These are phyloP conservation scores for Pseudozyma tsukubaensis DNA, from an alignment of 1,284 basidiomycete species.

Conservation along the genomic window DNA sequence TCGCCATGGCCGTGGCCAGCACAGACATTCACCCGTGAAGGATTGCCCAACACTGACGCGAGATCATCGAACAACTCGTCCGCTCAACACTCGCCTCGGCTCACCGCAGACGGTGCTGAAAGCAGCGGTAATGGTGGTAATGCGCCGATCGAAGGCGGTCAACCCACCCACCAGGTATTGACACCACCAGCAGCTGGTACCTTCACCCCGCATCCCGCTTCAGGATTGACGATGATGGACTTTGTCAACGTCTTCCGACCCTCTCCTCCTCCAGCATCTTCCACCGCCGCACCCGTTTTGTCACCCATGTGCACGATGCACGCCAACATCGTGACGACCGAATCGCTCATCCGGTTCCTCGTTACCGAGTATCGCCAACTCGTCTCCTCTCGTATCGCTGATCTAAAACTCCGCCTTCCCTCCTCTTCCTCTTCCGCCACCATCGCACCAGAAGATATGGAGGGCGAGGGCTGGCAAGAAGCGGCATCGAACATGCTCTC, in stretches of 20 bases:
- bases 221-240: constrained; percentile 24
- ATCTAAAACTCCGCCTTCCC: constrained; percentile 22
- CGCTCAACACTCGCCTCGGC: constrained; percentile 19
- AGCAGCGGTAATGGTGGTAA: neutral
- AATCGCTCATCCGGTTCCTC: constrained; percentile 51
- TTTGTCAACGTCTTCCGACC: constrained; percentile 51
- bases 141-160: constrained; percentile 11
- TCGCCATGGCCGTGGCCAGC: constrained; percentile 49
- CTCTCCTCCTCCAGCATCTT: constrained; percentile 27
- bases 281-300: constrained; percentile 38
- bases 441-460: constrained; percentile 6
- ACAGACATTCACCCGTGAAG: constrained; percentile 40
- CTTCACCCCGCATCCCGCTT: neutral
- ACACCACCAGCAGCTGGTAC: constrained; percentile 11
- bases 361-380: constrained; percentile 51
- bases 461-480: constrained; percentile 35
- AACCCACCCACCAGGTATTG: constrained; percentile 18
- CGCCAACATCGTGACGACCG: constrained; percentile 57
- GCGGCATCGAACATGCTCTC: constrained; percentile 43
- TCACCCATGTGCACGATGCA: constrained; percentile 56
- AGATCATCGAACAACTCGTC: constrained; percentile 27
- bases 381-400: constrained; percentile 20
- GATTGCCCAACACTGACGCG: constrained; percentile 31
- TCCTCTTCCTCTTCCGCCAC: neutral
- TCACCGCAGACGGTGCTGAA: neutral